Evolutionary conservation across 139 green algal genomes (phyloP).

Genomic region (Edaphochlamys debaryana): DNA sequence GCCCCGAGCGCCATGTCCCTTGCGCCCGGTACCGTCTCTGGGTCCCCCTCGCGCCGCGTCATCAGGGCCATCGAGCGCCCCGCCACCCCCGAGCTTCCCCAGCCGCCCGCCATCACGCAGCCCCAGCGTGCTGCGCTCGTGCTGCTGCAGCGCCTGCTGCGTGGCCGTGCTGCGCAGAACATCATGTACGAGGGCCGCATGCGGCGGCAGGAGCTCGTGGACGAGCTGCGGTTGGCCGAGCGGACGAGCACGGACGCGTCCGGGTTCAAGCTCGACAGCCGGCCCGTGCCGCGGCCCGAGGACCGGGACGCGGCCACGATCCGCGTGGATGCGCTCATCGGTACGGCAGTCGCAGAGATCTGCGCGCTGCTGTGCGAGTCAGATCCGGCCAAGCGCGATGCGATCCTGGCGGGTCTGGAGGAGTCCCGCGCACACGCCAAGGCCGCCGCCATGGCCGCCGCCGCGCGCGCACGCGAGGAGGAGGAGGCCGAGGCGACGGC

Average conservation of each 20-base stretch:
- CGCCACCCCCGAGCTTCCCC: slow-evolving; percentile 49
- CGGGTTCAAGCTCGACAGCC: not conserved
- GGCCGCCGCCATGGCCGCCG: not conserved
- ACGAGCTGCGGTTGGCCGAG: slow-evolving; percentile 59
- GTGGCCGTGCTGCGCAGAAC: slow-evolving; percentile 83
- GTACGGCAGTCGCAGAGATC: slow-evolving; percentile 27
- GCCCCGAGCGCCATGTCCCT: not conserved
- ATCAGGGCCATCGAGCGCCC: slow-evolving; percentile 49
- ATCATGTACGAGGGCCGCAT: slow-evolving; percentile 74
- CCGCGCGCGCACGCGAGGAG: not conserved
- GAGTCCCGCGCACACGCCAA: slow-evolving; percentile 8
- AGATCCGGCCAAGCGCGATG: slow-evolving; percentile 16
- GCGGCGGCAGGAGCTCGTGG: slow-evolving; percentile 68
- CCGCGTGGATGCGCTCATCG: slow-evolving; percentile 49
- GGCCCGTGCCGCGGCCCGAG: slow-evolving; percentile 35
- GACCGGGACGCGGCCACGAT: not conserved
- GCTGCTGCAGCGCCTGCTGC: slow-evolving; percentile 84
- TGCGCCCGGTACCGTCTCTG: not conserved
- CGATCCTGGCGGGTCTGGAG: slow-evolving; percentile 12
- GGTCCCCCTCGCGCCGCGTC: not conserved
- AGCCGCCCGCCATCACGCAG: slow-evolving; percentile 18
- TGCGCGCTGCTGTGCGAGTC: slow-evolving; percentile 9
- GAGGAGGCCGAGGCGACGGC: not conserved
- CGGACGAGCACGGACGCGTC: not conserved
- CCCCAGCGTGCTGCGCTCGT: slow-evolving; percentile 54